Evolutionary conservation across 257 asterid genomes (phyloP).

Genomic region (Jasminum sambac): DNA sequence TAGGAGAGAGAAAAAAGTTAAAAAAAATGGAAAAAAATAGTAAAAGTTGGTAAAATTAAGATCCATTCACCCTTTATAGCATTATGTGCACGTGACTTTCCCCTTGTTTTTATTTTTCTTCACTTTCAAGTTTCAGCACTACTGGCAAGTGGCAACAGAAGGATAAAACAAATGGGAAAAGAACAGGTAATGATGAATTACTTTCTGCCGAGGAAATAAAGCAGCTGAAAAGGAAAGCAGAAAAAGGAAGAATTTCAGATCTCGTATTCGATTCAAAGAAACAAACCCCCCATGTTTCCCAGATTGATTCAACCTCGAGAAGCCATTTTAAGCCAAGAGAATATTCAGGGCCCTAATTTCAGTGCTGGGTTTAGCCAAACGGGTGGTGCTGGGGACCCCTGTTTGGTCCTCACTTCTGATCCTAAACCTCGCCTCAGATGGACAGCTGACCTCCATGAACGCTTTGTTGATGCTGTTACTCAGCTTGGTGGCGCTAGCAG

Average conservation of each 20-base stretch:
- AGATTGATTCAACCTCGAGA: constrained; percentile 39
- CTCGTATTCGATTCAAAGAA: constrained; percentile 6
- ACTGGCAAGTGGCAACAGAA: no score
- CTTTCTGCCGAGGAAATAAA: background rate
- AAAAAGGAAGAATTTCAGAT: background rate
- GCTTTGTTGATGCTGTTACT: constrained; percentile 81
- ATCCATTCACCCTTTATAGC: no score
- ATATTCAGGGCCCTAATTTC: constrained; percentile 25
- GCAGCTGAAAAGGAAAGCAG: constrained; percentile 10
- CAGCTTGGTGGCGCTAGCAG: constrained; percentile 87
- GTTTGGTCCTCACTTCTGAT: constrained; percentile 72
- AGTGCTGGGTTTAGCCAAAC: constrained; percentile 42
- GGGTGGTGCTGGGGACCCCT: constrained; percentile 49
- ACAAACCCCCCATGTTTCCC: constrained; percentile 45
- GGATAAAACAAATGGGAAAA: background rate
- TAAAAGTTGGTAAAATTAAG: no score
- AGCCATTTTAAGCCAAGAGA: constrained; percentile 31
- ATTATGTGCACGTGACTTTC: no score
- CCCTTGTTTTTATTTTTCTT: no score
- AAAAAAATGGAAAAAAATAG: no score
- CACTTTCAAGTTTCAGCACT: no score
- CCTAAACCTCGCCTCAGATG: constrained; percentile 85
- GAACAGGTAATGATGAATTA: background rate
- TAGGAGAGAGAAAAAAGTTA: no score
- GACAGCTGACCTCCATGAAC: constrained; percentile 84